Evolutionary conservation across 2,329 filamentous ascomycete species (phyloP), one percentile per base, ranked within the genome.

Genomic region (Neofusicoccum umdonicola): DNA sequence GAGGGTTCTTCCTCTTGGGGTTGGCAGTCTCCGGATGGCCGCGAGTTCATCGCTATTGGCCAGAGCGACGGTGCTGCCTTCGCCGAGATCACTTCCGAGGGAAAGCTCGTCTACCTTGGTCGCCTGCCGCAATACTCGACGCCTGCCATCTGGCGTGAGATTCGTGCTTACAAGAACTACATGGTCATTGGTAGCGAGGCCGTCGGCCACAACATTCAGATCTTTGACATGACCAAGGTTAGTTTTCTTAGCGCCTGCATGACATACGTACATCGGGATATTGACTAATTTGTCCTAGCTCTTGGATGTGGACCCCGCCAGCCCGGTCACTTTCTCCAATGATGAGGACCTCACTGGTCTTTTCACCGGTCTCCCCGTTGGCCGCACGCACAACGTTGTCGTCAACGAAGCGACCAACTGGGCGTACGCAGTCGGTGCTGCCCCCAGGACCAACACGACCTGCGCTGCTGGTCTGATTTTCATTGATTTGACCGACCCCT

Each of bases 191-290:
- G 79, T 17, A 56, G 48, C 34, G 76, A 77, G 63, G 75, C 75
- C 47, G 64, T 58, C 63, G 70, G 78, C 68, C 86, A 88, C 73
- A 83, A 84, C 39, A 81, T 88, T 52, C 86, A 88, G 74, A 81
- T 88, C 74, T 88, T 88, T 70, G 86, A 88, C 74, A 82, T 87
- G 83, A 82, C 78, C 69, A 87, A 82, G 60, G 60, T 62, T 13
- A 44, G 48, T 45, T 1, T 6, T 39, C 17, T 3, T 17, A n/a
- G 34, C 34, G 19, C 66, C 67, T 70, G 64, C 34, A 57, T 62
- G 15, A 31, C 19, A 37, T 41, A 3, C 12, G 34, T 22, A 35
- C 27, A 4, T 31, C 35, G 39, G 44, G 27, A 42, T 8, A 19
- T 12, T 47, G 9, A 62, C 41, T 12, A 13, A 52, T 51, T n/a